Base-by-base conservation (phyloP, 1,284 basidiomycete species). In the Ceratobasidium sp. region DNA sequence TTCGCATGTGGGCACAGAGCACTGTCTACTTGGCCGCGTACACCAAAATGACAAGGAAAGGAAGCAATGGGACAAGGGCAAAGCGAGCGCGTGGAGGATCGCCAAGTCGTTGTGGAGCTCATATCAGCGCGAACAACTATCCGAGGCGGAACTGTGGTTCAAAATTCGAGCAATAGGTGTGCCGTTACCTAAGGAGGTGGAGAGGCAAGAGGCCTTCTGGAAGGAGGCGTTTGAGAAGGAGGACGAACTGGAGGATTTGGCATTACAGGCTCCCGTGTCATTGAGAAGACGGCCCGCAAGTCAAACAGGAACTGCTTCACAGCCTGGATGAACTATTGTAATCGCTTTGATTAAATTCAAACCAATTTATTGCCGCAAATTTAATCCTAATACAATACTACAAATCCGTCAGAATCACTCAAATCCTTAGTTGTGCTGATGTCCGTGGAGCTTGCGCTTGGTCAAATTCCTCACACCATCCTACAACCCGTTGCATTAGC, bases 1-100 rank as follows among this genome's bases (percentile, higher is more conserved):
- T 67, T 32, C 40, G 64, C 40, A 67, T 67, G 50, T 29, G 52
- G 8, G 64, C 25, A n/a, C 3, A 67, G 13, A 53, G 52, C 25
- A 29, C 34, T 20, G 64, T 35, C 13, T 40, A 1, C 3, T 67
- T 25, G 64, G 64, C 1, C n/a, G 20, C 17, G 20, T 40, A 38
- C 20, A 38, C 20, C 10, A 27, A 1, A 50, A 43, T 29, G 50
- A 40, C 17, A 38, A 25, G 27, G n/a, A n/a, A 7, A 38, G 22
- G 38, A 13, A 55, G 25, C 49, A 67, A 20, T 8, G 13, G 25
- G 64, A 67, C 8, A 40, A 53, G 29, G 64, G 64, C 12, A 50
- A 25, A 8, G 27, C 35, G 32, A 54, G 64, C 35, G 38, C 50
- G 12, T 55, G 34, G 64, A 31, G n/a, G 15, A 54, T 67, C 27